Percentiles rank a stretch among this genome's conserved stretches.
Conservation (phyloP, 2,329 filamentous ascomycete species). For the Cordyceps fumosorosea region DNA sequence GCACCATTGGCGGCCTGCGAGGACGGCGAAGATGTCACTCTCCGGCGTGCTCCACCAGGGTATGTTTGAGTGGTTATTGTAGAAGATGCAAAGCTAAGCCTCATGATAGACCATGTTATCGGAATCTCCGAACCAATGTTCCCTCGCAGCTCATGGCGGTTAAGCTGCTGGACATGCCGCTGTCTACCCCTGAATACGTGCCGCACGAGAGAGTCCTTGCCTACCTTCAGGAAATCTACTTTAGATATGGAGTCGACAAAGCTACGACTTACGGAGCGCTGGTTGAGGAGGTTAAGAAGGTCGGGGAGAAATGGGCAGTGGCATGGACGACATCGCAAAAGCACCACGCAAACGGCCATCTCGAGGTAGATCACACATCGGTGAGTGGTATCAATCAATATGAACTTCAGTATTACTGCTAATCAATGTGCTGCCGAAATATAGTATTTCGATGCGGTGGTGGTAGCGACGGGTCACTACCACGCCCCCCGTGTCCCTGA, state of each 20-base stretch:
- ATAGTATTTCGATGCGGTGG: conserved; percentile 52
- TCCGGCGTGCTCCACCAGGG: background rate
- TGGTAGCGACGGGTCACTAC: conserved; percentile 63
- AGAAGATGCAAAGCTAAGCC: accelerated
- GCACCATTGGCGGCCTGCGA: background rate
- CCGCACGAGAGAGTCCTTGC: background rate
- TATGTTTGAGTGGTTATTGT: background rate
- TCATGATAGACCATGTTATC: background rate
- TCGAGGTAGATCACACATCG: background rate
- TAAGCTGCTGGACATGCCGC: background rate
- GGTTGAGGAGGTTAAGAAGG: background rate
- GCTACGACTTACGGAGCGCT: background rate
- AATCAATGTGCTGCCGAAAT: background rate
- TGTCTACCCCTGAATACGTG: background rate
- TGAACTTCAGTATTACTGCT: background rate
- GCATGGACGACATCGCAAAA: background rate
- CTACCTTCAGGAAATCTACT: background rate
- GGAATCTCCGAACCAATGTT: background rate
- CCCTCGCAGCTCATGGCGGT: background rate
- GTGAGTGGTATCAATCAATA: background rate
- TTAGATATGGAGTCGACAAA: background rate
- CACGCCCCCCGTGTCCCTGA: conserved; percentile 55
- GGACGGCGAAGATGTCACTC: background rate
- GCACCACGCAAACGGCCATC: background rate
- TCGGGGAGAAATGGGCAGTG: background rate